Base-by-base conservation (phyloP, 805 yeast genomes). In the Ogataea paradorogensis region DNA sequence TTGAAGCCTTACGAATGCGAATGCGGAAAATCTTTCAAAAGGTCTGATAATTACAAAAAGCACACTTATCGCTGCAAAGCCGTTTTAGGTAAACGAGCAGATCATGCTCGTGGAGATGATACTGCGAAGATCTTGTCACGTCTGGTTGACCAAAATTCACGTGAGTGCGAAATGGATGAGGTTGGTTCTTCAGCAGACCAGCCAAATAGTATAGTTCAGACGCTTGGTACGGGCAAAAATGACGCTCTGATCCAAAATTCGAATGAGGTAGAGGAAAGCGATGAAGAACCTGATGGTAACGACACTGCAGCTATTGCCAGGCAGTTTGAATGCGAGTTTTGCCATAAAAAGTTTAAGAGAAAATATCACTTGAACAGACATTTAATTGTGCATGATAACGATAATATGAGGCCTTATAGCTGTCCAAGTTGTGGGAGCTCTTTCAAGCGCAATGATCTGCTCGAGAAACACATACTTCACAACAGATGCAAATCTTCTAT, bases 401-500 rank as follows among this genome's bases (percentile, higher is more conserved):
- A 42, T 14, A 32, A 38, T 13, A 43, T 43, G 28, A 46, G 46
- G 32, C 54, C 52, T 10, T 50, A 41, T 35, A 33, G 29, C 10
- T 52, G 56, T 27, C 40, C 36, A 5, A 27, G 15, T 5, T 52
- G 56, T 28, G 50, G 46, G 1, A 38, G 34, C 13, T 25, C 40
- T 3, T 50, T 52, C 42, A 52, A 50, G 34, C 34, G 53, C 25
- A 42, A 37, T 20, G 56, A 52, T 38, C 33, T 48, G 15, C 31
- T 52, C 27, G 50, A 44, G 34, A 48, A 46, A 8, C 56, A 52
- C 37, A 30, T 45, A 9, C 15, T 38, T 11, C 35, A 31, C 27
- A 49, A 49, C 31, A 46, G 38, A 16, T 49, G 53, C 24, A 34
- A 24, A 46, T 67, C 91, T 53, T 23, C 25, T 7, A 11, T 23